Evolutionary conservation across 768 basidiomycete species (phyloP).

Genomic region (Inosperma sp.): DNA sequence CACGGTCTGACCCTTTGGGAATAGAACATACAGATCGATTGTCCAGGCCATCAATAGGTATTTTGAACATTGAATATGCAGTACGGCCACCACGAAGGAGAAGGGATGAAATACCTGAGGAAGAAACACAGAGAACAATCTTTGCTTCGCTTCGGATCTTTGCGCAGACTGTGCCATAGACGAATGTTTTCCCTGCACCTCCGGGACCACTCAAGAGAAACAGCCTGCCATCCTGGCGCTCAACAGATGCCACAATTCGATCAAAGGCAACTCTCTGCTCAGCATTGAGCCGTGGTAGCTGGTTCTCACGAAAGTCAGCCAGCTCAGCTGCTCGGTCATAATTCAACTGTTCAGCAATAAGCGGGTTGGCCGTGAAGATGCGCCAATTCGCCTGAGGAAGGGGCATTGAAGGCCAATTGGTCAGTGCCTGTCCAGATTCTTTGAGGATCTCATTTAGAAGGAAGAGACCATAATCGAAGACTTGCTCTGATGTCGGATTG

Average conservation of each 20-base stretch:
- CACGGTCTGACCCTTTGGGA: no score
- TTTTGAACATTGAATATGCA: no score
- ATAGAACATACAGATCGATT: no score
- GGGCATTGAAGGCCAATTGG: constrained; percentile 32
- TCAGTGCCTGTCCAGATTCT: constrained; percentile 20
- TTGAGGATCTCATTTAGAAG: constrained; percentile 26
- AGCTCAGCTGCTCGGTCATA: constrained; percentile 19
- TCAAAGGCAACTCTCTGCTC: constrained; percentile 30
- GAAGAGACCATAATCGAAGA: constrained; percentile 41
- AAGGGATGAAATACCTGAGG: no score
- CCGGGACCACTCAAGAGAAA: constrained; percentile 45
- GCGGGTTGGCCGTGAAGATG: constrained; percentile 15
- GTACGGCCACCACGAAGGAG: no score
- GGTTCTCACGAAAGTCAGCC: neutral
- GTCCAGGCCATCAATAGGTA: no score
- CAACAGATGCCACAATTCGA: constrained; percentile 25
- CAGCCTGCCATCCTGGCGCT: constrained; percentile 14
- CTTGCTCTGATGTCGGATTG: constrained; percentile 26
- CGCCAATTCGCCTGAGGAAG: constrained; percentile 24
- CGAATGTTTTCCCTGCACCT: constrained; percentile 45
- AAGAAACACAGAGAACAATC: constrained; percentile 45
- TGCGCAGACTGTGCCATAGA: constrained; percentile 35
- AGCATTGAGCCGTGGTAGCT: constrained; percentile 5
- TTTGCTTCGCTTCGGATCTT: constrained; percentile 22
- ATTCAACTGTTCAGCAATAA: constrained; percentile 30